phyloP scores from a whole-genome alignment of 78 protist species.

The Dictyostelium intermedium region DNA sequence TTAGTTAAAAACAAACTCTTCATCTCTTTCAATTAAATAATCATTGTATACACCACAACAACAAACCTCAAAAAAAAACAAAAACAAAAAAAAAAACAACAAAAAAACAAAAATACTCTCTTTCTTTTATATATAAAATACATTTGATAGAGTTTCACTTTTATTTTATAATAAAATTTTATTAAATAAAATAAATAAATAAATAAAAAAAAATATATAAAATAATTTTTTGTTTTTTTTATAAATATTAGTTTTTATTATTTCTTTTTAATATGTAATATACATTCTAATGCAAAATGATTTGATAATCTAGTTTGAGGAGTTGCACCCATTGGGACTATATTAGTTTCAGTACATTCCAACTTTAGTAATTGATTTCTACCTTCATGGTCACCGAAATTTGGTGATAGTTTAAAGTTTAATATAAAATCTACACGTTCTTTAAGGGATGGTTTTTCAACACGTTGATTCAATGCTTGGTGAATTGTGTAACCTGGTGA shows the following conservation, averaged over 20 bases:
- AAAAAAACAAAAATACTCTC: not conserved
- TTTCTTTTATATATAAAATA: not conserved
- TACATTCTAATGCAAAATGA: slow-evolving; percentile 74
- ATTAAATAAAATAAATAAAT: not conserved
- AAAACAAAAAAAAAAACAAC: not conserved
- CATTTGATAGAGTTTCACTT: slow-evolving; percentile 1
- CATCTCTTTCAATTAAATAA: not conserved
- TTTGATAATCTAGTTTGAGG: slow-evolving; percentile 69
- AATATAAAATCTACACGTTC: slow-evolving; percentile 63
- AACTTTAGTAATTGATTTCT: slow-evolving; percentile 42
- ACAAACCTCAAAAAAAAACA: not conserved
- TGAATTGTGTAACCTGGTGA: slow-evolving; percentile 75
- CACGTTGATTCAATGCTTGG: slow-evolving; percentile 60
- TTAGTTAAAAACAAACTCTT: too few relatives aligned
- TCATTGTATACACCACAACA: slow-evolving; percentile 10
- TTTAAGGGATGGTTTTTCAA: not conserved
- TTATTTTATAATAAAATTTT: not conserved
- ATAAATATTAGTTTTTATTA: not conserved
- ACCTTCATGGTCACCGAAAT: slow-evolving; percentile 74
- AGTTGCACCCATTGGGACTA: slow-evolving; percentile 68
- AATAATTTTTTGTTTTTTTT: too few relatives aligned
- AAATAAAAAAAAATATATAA: not conserved
- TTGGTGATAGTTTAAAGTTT: slow-evolving; percentile 38
- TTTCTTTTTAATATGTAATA: slow-evolving; percentile 16
- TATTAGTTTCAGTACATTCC: slow-evolving; percentile 22